A percentile compares a stretch with the other conserved stretches of the same genome.
These are phyloP conservation scores for Zasmidium angulare DNA, from an alignment of 2,329 filamentous ascomycete genomes.

Conservation along the genomic window DNA sequence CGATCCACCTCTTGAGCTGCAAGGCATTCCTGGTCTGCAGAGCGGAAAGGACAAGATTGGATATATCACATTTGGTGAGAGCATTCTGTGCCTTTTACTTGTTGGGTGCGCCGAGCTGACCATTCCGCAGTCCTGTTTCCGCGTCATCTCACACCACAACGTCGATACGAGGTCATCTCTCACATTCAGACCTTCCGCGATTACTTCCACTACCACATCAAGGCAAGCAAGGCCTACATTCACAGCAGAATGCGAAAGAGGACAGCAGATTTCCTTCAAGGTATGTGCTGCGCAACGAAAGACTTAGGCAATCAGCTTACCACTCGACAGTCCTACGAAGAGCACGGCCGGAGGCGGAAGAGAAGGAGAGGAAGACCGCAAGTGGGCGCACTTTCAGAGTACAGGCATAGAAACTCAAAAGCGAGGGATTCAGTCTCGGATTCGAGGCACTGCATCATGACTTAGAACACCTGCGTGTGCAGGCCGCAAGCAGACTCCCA, in stretches of 20 bases:
- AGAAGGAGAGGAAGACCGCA: conserved; percentile 97
- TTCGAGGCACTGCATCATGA: neutral
- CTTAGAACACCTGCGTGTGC: neutral
- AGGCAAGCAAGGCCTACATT: conserved; percentile 98
- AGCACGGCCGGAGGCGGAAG: conserved; percentile 91
- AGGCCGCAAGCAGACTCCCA: neutral
- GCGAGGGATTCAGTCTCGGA: neutral
- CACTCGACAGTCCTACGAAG: conserved; percentile 75
- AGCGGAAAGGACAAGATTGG: conserved; percentile 82
- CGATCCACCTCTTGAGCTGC: conserved; percentile 87
- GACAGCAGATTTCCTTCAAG: conserved; percentile 97
- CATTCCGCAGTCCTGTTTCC: conserved; percentile 77
- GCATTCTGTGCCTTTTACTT: conserved; percentile 30
- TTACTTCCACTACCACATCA: conserved; percentile 99
- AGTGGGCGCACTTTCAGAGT: conserved; percentile 88
- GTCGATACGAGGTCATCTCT: conserved; percentile 92
- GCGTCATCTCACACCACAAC: conserved; percentile 84
- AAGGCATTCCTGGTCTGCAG: conserved; percentile 80
- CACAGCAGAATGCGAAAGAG: conserved; percentile 97
- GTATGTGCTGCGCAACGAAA: conserved; percentile 59
- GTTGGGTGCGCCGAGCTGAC: conserved; percentile 5
- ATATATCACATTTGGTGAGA: conserved; percentile 98
- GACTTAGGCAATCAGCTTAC: no score
- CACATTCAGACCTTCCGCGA: conserved; percentile 99
- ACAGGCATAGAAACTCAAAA: conserved; percentile 40